A percentile compares a stretch with the other conserved stretches of the same genome.
These are phyloP conservation scores for Cocos nucifera DNA, from an alignment of 176 grass and related monocot species.

Conservation along the genomic window DNA sequence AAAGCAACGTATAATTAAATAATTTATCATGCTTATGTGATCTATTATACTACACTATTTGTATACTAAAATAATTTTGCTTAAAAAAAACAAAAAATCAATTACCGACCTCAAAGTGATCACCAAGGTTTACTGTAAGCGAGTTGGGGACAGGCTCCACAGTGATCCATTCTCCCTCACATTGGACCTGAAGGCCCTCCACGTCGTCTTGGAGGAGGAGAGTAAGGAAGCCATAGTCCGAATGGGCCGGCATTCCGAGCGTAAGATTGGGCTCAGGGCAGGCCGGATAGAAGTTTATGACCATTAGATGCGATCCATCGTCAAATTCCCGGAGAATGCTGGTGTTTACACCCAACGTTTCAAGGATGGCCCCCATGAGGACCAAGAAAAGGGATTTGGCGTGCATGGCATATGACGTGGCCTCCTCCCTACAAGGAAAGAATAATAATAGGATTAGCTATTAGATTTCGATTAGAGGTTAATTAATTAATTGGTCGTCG, in stretches of 20 bases:
- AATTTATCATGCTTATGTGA: too few species aligned
- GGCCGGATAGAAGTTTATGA: conserved; percentile 69
- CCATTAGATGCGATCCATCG: conserved; percentile 50
- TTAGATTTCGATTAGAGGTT: too few species aligned
- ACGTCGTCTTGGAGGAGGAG: conserved; percentile 71
- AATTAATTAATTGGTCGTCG: too few species aligned
- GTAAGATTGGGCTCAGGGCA: conserved; percentile 84
- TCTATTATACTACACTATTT: too few species aligned
- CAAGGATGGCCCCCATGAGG: conserved; percentile 45
- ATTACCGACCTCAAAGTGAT: conserved; percentile 68
- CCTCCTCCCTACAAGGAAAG: conserved; percentile 19
- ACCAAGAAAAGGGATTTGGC: conserved; percentile 47
- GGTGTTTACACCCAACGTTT: conserved; percentile 31
- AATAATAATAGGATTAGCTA: too few species aligned
- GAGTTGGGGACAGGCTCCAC: conserved; percentile 46
- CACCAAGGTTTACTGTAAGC: conserved; percentile 77
- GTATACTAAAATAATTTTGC: too few species aligned
- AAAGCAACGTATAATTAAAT: too few species aligned
- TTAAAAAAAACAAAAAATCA: too few species aligned
- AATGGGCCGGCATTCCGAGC: conserved; percentile 90
- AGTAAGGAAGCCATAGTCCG: conserved; percentile 84
- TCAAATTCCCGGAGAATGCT: conserved; percentile 34
- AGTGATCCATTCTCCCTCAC: conserved; percentile 44
- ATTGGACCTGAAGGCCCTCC: conserved; percentile 60
- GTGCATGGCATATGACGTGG: conserved; percentile 29